Percentiles rank a stretch among this genome's conserved stretches.
Evolutionary conservation across 78 protist genomes (phyloP).

Genomic region (Acrasis kona): DNA sequence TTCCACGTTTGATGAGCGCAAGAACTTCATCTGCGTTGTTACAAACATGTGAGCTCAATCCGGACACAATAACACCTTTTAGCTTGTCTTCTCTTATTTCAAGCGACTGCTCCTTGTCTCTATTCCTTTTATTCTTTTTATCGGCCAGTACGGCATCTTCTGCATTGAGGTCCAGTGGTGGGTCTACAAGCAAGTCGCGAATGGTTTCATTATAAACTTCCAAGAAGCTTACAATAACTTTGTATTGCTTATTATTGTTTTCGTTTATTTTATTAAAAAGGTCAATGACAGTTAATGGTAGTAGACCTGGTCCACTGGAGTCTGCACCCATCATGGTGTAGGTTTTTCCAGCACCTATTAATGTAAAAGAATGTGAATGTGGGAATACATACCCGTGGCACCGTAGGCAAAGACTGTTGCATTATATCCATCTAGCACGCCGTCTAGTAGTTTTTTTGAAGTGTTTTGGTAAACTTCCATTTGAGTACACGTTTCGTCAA

Average conservation of each 20-base stretch:
- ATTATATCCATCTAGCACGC: constrained; percentile 44
- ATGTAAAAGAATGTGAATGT: no score
- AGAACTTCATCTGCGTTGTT: constrained; percentile 33
- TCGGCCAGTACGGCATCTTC: no score
- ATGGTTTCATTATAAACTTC: constrained; percentile 87
- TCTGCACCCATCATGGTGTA: constrained; percentile 64
- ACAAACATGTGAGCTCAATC: background rate
- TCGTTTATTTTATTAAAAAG: constrained; percentile 52
- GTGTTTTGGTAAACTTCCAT: constrained; percentile 19
- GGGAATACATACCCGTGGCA: no score
- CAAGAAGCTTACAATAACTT: constrained; percentile 51
- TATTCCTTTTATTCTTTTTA: no score
- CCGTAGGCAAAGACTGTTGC: constrained; percentile 58
- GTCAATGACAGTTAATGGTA: constrained; percentile 74
- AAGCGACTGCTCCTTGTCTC: no score
- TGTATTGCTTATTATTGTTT: background rate
- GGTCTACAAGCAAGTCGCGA: constrained; percentile 51
- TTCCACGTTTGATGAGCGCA: constrained; percentile 53
- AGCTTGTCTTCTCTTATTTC: constrained; percentile 65
- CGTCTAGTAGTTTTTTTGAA: constrained; percentile 4
- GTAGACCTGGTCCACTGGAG: constrained; percentile 59
- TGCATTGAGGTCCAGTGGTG: constrained; percentile 36
- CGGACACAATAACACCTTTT: constrained; percentile 10
- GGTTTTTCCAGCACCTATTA: constrained; percentile 66
- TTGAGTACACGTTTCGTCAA: background rate